Evolutionary conservation across 1,139 yeast species (phyloP), one percentile per base, ranked within the genome.

Genomic region (Hansenula lynferdii): DNA sequence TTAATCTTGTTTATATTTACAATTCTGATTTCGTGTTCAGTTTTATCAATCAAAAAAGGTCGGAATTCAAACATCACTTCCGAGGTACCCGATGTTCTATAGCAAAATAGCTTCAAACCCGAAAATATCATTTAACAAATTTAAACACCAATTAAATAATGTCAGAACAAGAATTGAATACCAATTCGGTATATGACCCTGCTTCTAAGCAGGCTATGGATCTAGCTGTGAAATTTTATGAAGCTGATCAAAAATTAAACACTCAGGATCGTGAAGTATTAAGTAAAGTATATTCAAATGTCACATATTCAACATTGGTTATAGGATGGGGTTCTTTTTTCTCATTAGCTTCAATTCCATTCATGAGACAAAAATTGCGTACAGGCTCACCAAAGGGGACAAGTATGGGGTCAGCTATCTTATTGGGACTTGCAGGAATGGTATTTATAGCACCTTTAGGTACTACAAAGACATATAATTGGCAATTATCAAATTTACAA

Each of bases 281-380:
- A 4, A 49, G 50, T 3, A 36, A 40, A 4, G 34, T 53, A 1
- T 53, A 49, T 23, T 37, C 49, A 24, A 41, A 39, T 1, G 44
- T 53, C 8, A 44, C 53, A 2, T 37, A 39, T 8, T 32, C 46
- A 7, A 45, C 54, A 0, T 9, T 48, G 10, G 50, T 35, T 1
- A 15, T 39, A 5, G 69, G 69, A 0, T 63, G 67, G 67, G 38
- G 49, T 2, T 58, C 61, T 0, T 61, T 64, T 42, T 47, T 59
- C 12, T 41, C 54, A 1, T 52, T 59, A 2, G 56, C 60, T 10
- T 39, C 57, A 0, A 33, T 62, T 1, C 67, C 69, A 0, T 58
- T 61, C 45, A 53, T 48, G 3, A 47, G 47, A 31, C 60, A 49
- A 28, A 58, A 47, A 33, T 48, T 52, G 36, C 52, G 44, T 37